phyloP scores from a whole-genome alignment of 306 rosid genomes.

The Rosa persica region DNA sequence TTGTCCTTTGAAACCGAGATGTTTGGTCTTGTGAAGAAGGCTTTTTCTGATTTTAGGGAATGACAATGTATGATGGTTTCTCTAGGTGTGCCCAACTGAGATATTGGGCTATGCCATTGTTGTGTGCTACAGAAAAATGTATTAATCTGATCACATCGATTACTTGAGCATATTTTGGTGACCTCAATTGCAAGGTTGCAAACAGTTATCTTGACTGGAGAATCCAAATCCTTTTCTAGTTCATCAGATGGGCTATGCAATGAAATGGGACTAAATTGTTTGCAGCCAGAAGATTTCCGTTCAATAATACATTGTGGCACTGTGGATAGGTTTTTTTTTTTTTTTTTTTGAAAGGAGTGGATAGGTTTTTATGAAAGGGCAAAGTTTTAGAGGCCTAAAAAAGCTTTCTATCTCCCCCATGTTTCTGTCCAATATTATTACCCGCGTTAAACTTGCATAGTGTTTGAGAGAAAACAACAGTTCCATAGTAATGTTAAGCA shows the following conservation, averaged over 20 bases:
- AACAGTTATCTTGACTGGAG: background rate
- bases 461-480: background rate
- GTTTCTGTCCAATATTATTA: background rate
- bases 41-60: constrained; percentile 21
- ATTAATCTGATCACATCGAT: constrained; percentile 10
- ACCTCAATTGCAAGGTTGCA: background rate
- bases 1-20: constrained; percentile 24
- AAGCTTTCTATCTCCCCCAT: background rate
- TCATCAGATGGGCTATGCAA: background rate
- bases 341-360: no score
- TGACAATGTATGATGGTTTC: constrained; percentile 21
- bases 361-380: background rate
- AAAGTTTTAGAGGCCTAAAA: constrained; percentile 2
- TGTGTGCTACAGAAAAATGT: constrained; percentile 3
- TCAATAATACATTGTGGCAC: background rate
- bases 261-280: background rate
- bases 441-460: background rate
- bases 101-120: constrained; percentile 9
- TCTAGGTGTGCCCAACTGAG: constrained; percentile 15
- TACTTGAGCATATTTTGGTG: constrained; percentile 1
- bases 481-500: background rate
- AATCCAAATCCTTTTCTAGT: background rate
- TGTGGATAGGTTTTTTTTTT: background rate
- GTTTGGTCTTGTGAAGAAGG: constrained; percentile 34
- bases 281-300: background rate